Conservation (phyloP, 2,329 filamentous ascomycete species). For the Epicoccum sorghinum region DNA sequence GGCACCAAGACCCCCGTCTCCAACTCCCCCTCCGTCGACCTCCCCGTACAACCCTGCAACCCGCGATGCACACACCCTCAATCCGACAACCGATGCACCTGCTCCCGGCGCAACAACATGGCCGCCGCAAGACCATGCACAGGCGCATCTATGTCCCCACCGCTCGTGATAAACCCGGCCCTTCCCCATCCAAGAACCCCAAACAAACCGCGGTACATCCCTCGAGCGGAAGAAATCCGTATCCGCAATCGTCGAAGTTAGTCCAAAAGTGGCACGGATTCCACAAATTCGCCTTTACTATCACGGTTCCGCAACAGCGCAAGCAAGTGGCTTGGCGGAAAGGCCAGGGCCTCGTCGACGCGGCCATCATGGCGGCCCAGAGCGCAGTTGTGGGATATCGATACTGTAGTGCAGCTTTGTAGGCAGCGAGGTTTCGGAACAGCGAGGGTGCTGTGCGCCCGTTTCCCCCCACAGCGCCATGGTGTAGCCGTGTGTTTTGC, state of each 20-base stretch:
- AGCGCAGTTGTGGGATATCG: conserved; percentile 17
- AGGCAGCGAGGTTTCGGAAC: conserved; percentile 25
- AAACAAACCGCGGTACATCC: conserved; percentile 77
- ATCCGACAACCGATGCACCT: conserved; percentile 96
- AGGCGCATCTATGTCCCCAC: conserved; percentile 96
- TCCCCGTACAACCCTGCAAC: conserved; percentile 20
- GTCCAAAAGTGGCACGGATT: conserved; percentile 64
- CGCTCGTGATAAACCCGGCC: conserved; percentile 25
- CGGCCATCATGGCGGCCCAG: conserved; percentile 23
- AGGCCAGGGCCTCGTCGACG: conserved; percentile 23
- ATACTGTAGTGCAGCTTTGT: conserved; percentile 9
- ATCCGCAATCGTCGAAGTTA: conserved; percentile 94
- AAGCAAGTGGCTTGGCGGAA: conserved; percentile 14
- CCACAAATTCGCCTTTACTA: conserved; percentile 31
- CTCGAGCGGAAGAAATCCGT: conserved; percentile 87
- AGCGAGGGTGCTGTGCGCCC: conserved; percentile 78
- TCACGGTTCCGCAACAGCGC: conserved; percentile 61
- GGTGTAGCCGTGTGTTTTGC: conserved; percentile 97
- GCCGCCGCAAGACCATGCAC: conserved; percentile 91
- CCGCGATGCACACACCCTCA: conserved; percentile 77
- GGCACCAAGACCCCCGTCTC: conserved; percentile 5
- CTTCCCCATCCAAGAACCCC: conserved; percentile 66
- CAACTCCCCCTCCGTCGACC: conserved; percentile 9
- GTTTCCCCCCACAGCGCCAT: conserved; percentile 92
- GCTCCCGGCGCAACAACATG: conserved; percentile 82